phyloP scores from a whole-genome alignment of 495 filamentous ascomycete genomes.

The Penicillium longicatenatum region DNA sequence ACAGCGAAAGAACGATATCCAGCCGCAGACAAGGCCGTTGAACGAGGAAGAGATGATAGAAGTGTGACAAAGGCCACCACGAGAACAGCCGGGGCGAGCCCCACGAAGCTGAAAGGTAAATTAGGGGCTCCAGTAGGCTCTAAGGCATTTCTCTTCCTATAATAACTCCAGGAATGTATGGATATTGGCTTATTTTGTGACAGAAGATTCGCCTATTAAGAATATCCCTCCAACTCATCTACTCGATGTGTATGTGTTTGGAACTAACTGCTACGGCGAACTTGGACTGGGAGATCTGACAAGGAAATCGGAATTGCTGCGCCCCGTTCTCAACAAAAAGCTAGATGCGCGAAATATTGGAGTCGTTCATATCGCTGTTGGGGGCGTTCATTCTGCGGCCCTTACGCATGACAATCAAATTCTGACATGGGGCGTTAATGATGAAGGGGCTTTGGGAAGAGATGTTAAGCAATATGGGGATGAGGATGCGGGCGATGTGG shows the following conservation, averaged over 20 bases:
- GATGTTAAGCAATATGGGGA: background rate
- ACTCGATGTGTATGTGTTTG: slow-evolving; percentile 6
- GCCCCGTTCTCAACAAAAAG: slow-evolving; percentile 6
- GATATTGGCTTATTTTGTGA: background rate
- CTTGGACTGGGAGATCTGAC: slow-evolving; percentile 6
- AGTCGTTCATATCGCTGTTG: slow-evolving; percentile 2
- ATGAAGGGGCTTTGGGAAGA: slow-evolving; percentile 8
- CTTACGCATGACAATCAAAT: slow-evolving; percentile 9
- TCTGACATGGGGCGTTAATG: slow-evolving; percentile 10
- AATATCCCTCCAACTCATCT: background rate
- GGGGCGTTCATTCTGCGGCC: slow-evolving; percentile 9
- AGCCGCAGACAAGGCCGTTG: background rate
- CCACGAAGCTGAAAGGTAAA: background rate
- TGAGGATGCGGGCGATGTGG: background rate
- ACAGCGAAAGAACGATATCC: background rate
- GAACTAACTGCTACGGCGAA: slow-evolving; percentile 10
- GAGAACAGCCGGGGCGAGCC: background rate
- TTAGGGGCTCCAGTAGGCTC: background rate
- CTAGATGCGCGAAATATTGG: background rate
- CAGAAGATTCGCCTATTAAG: background rate
- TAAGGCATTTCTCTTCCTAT: background rate
- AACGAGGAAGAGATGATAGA: background rate
- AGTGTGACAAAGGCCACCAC: background rate
- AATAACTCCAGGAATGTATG: background rate
- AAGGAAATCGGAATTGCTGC: slow-evolving; percentile 6